Conservation (phyloP, 2,329 filamentous ascomycete species). For the Cordyceps fumosorosea region DNA sequence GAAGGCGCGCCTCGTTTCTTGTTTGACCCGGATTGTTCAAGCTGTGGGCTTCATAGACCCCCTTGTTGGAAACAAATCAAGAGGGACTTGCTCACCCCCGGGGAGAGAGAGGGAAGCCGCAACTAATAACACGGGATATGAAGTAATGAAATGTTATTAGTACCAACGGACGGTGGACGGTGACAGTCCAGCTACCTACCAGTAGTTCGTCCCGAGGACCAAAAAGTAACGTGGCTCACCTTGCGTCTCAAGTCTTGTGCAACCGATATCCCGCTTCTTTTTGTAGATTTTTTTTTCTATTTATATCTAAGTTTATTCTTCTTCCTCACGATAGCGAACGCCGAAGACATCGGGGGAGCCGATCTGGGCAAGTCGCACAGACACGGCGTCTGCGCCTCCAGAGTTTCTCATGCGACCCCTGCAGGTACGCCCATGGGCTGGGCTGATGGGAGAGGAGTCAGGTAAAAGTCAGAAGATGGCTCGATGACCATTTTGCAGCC, state of each 20-base stretch:
- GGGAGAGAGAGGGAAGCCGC: not conserved
- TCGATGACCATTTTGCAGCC: not conserved
- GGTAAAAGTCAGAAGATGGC: not conserved
- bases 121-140: not conserved
- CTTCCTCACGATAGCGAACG: not conserved
- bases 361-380: not conserved
- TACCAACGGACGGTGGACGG: not conserved
- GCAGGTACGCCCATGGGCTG: constrained; percentile 5
- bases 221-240: not conserved
- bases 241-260: not conserved
- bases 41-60: not conserved
- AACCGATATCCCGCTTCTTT: not conserved
- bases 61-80: not conserved
- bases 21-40: too few species aligned
- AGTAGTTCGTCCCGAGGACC: too few species aligned
- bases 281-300: not conserved
- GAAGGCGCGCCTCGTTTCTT: too few species aligned
- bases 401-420: not conserved
- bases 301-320: not conserved
- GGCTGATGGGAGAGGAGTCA: too few species aligned
- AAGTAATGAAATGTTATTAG: not conserved
- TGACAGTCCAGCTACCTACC: not conserved
- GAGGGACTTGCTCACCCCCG: not conserved
- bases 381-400: not conserved
- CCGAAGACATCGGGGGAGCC: constrained; percentile 1